Conservation (phyloP, 2,329 filamentous ascomycete species). For the Colletotrichum chrysophilum region DNA sequence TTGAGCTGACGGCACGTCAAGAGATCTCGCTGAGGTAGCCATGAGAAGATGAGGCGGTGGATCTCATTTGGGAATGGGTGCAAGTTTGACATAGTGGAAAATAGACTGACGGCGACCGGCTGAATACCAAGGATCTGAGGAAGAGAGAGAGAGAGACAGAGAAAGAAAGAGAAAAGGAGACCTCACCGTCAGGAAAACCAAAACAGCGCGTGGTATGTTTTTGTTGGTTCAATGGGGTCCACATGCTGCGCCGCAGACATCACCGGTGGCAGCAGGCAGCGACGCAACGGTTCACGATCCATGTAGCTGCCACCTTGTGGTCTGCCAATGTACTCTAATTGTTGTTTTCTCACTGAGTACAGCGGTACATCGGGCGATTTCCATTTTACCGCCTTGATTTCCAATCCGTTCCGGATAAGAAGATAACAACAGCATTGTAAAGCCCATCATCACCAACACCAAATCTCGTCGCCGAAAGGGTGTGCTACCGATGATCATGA, state of each 20-base stretch:
- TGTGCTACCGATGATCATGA: neutral
- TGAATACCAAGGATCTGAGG: neutral
- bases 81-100: neutral
- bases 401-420: neutral
- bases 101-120: neutral
- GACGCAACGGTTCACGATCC: neutral
- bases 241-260: neutral
- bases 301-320: neutral
- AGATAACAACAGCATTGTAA: neutral
- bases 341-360: neutral
- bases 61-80: neutral
- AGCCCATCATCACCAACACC: neutral
- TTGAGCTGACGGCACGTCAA: neutral
- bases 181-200: neutral
- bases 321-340: neutral
- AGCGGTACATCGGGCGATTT: accelerated
- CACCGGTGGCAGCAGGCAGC: neutral
- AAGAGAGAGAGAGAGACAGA: neutral
- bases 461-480: neutral
- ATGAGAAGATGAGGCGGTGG: neutral
- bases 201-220: neutral
- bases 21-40: neutral
- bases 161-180: neutral
- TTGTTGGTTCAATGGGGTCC: neutral
- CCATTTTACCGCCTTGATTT: neutral